A percentile compares a stretch with the other conserved stretches of the same genome.
phyloP scores from a whole-genome alignment of 768 basidiomycete genomes.

The Russula sp. region DNA sequence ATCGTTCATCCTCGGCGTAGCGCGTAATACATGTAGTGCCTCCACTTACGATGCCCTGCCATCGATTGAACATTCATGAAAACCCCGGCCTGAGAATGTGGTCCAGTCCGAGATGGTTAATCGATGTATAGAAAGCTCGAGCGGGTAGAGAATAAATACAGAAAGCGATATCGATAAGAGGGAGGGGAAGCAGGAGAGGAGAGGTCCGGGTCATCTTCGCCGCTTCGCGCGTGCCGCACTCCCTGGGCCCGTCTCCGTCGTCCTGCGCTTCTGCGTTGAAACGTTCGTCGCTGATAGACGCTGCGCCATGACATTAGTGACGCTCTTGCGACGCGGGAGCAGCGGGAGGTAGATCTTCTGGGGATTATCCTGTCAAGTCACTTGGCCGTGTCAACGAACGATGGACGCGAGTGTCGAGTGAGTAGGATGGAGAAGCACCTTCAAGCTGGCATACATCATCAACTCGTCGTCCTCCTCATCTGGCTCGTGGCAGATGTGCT shows the following conservation, averaged over 20 bases:
- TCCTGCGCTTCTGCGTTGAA: conserved; percentile 12
- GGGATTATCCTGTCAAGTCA: conserved; percentile 34
- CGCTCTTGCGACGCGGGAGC: conserved; percentile 8
- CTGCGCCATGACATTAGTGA: conserved; percentile 8
- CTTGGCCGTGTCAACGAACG: too few species aligned
- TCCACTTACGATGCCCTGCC: background rate
- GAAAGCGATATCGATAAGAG: background rate
- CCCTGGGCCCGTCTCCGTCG: background rate
- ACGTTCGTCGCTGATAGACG: conserved; percentile 7
- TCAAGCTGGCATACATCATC: conserved; percentile 44
- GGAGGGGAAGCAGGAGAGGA: background rate
- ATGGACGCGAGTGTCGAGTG: background rate
- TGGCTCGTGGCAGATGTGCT: conserved; percentile 14
- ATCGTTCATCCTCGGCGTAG: conserved; percentile 1
- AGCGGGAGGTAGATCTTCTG: conserved; percentile 28
- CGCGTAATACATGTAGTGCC: background rate
- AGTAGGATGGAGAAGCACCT: conserved; percentile 33
- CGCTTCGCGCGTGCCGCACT: conserved; percentile 13
- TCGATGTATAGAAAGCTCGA: background rate
- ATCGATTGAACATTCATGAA: background rate
- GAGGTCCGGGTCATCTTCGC: conserved; percentile 13
- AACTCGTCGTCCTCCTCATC: conserved; percentile 55
- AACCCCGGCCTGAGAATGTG: background rate
- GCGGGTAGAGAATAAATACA: conserved; percentile 2
- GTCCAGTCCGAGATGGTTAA: background rate